Conservation (phyloP, 768 basidiomycete species). For the Russula lepida region DNA sequence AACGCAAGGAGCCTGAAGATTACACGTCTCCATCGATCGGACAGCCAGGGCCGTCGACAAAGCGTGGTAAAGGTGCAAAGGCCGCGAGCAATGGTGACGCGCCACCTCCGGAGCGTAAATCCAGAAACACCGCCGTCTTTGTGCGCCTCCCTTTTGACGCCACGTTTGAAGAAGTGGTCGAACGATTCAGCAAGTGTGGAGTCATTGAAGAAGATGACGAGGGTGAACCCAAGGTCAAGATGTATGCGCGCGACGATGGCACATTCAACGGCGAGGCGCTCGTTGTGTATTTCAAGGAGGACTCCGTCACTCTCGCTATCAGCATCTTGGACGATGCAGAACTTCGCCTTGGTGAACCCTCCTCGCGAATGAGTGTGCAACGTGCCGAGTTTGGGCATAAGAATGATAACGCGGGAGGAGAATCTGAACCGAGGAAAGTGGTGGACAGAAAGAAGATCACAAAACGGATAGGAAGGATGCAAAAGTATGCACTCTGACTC, state of each 20-base stretch:
- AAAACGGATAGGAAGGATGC: constrained; percentile 75
- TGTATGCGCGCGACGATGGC: constrained; percentile 86
- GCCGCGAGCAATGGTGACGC: constrained; percentile 27
- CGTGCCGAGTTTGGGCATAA: constrained; percentile 78
- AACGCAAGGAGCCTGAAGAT: constrained; percentile 67
- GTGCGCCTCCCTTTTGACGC: constrained; percentile 75
- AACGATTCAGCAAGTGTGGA: constrained; percentile 86
- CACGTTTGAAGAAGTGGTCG: constrained; percentile 64
- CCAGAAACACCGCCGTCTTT: constrained; percentile 91
- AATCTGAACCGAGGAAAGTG: constrained; percentile 46
- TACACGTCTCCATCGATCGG: constrained; percentile 49
- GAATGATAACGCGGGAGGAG: constrained; percentile 33
- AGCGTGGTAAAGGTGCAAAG: constrained; percentile 57
- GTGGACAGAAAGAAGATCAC: constrained; percentile 73
- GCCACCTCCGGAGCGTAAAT: constrained; percentile 42
- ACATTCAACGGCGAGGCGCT: constrained; percentile 89
- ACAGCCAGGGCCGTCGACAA: constrained; percentile 47
- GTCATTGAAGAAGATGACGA: constrained; percentile 87
- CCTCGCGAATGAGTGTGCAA: constrained; percentile 62
- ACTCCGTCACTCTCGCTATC: constrained; percentile 79
- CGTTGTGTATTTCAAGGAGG: constrained; percentile 96
- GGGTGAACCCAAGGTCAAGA: constrained; percentile 90
- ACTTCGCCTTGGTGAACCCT: constrained; percentile 70
- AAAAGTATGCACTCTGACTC: constrained; percentile 47
- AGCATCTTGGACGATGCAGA: constrained; percentile 89